These are phyloP conservation scores for Diddensiella santjacobensis DNA, from an alignment of 805 yeast species.

Conservation along the genomic window DNA sequence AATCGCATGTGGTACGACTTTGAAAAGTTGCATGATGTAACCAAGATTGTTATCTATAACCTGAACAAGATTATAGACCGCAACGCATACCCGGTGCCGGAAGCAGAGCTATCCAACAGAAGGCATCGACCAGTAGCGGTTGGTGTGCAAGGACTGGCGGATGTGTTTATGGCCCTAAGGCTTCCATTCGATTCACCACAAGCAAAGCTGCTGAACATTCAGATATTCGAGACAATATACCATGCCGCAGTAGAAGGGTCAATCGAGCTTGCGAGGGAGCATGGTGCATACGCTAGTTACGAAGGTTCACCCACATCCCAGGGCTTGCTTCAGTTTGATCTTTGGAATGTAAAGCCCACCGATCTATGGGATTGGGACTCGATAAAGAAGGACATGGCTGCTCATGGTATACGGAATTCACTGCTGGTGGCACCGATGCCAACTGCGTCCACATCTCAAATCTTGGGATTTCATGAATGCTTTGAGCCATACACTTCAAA, in stretches of 20 bases:
- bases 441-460: slow-evolving; percentile 96
- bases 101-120: slow-evolving; percentile 70
- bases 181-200: slow-evolving; percentile 81
- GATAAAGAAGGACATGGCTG: slow-evolving; percentile 54
- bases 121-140: slow-evolving; percentile 91
- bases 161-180: slow-evolving; percentile 73
- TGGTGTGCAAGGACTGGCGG: slow-evolving; percentile 98
- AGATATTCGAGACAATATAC: slow-evolving; percentile 92
- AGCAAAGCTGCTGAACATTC: slow-evolving; percentile 72
- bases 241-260: slow-evolving; percentile 92
- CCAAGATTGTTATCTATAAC: slow-evolving; percentile 75
- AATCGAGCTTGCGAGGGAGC: slow-evolving; percentile 64
- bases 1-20: slow-evolving; percentile 63
- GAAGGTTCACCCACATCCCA: slow-evolving; percentile 86
- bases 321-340: slow-evolving; percentile 80
- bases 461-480: slow-evolving; percentile 89
- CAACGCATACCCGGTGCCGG: slow-evolving; percentile 77
- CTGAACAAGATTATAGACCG: slow-evolving; percentile 81
- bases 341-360: slow-evolving; percentile 81
- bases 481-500: slow-evolving; percentile 95
- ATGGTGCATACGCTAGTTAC: slow-evolving; percentile 71
- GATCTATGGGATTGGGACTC: slow-evolving; percentile 82
- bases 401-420: slow-evolving; percentile 80
- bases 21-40: slow-evolving; percentile 64
- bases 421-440: slow-evolving; percentile 86